Evolutionary conservation across 2,329 filamentous ascomycete species (phyloP), one percentile per base, ranked within the genome.

Genomic region (Cladophialophora yegresii): DNA sequence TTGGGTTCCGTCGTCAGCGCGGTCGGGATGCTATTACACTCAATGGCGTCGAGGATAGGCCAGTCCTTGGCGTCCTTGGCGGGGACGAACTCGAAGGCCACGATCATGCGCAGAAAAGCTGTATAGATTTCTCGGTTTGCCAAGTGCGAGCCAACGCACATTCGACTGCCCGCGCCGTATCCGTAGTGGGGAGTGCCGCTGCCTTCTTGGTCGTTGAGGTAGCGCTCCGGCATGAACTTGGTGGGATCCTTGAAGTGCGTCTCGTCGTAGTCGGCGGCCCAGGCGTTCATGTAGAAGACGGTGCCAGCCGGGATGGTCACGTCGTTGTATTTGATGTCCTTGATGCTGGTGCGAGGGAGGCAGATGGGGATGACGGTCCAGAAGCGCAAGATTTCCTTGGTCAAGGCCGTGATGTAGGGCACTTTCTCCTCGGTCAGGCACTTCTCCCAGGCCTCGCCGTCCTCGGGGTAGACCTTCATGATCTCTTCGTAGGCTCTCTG

Each of bases 251-350:
- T 84, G 79, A 91, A 92, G 73, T 91, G 89, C 0, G 77, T 75
- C 4, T 82, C 80, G 72, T 92, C 90, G 75, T 90, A 91, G 75
- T 92, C 84, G 28, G 89, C 89, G 0, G 87, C 88, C 75, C 88
- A 92, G 9, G 89, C 87, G 71, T 89, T 92, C 89, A 93, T 89
- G 77, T 92, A 92, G 70, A 93, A 92, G 1, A 88, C 91, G 0
- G 89, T 92, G 1, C 89, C 89, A 0, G 89, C 83, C 0, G 91
- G 91, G 43, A 95, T 90, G 1, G 82, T 78, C 0, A 85, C 80
- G 16, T 85, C 85, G 26, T 89, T 81, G 77, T 87, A 93, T 3
- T 83, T 80, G 62, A 93, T 90, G 66, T 90, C 87, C 69, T 88
- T 89, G 73, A 90, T 89, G 66, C 82, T 89, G 16, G 85, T 85